A percentile compares a stretch with the other conserved stretches of the same genome.
These are phyloP conservation scores for Fragaria iinumae DNA, from an alignment of 306 rosid genomes.

Conservation along the genomic window DNA sequence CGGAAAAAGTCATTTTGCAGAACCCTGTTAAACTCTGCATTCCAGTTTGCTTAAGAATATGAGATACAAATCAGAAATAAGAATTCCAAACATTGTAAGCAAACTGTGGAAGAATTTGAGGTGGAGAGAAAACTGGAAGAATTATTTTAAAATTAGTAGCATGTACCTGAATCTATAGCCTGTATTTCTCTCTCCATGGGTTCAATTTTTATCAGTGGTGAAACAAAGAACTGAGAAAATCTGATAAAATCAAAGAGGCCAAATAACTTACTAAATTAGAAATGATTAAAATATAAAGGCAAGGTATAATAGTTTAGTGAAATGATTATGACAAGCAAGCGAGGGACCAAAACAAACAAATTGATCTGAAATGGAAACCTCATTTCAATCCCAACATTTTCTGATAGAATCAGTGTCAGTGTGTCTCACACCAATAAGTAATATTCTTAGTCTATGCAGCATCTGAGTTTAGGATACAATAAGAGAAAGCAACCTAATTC, in stretches of 20 bases:
- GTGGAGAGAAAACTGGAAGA: conserved; percentile 14
- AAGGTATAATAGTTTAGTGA: not conserved
- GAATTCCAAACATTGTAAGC: conserved; percentile 27
- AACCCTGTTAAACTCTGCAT: conserved; percentile 82
- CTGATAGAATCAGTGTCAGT: not conserved
- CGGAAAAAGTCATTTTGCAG: conserved; percentile 86
- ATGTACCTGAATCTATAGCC: conserved; percentile 91
- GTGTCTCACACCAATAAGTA: not conserved
- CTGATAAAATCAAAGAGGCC: conserved; percentile 42
- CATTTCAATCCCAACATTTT: not conserved
- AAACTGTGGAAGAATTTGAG: conserved; percentile 12
- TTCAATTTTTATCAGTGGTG: conserved; percentile 83
- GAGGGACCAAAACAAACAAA: not conserved
- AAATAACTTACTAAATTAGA: not conserved
- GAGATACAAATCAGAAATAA: conserved; percentile 34
- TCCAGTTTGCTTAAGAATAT: conserved; percentile 38
- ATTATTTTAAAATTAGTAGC: conserved; percentile 19
- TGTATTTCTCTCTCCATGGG: conserved; percentile 96
- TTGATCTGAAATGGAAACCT: not conserved
- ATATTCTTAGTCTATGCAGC: not conserved
- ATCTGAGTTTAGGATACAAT: not conserved
- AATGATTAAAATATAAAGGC: not conserved
- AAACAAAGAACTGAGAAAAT: conserved; percentile 93
- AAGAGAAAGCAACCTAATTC: not conserved
- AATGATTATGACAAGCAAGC: not conserved